Evolutionary conservation across 805 yeast species (phyloP).

Genomic region (Metschnikowia santaceciliae): DNA sequence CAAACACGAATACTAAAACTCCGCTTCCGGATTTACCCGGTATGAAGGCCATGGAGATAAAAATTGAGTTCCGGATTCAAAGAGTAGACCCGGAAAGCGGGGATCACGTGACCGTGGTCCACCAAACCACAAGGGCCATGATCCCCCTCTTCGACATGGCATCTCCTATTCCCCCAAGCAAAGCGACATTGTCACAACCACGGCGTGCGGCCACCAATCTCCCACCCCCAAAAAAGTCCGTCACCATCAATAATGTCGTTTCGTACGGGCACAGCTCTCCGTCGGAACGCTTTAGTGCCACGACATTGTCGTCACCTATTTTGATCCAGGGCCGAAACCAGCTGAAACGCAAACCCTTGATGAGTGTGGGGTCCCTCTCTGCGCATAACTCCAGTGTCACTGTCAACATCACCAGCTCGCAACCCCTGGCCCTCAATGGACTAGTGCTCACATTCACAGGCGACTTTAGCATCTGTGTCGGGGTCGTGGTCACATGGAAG

Average conservation of each 20-base stretch:
- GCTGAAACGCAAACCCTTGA: slow-evolving; percentile 2
- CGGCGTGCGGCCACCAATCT: slow-evolving; percentile 1
- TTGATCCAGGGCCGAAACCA: slow-evolving; percentile 3
- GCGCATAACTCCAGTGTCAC: slow-evolving; percentile 29
- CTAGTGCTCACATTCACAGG: slow-evolving; percentile 47
- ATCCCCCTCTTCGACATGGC: slow-evolving; percentile 35
- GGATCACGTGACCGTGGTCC: slow-evolving; percentile 19
- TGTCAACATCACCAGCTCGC: slow-evolving; percentile 31
- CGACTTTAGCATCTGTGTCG: slow-evolving; percentile 54
- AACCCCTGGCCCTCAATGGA: slow-evolving; percentile 33
- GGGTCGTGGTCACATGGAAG: slow-evolving; percentile 58
- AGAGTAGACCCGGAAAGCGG: slow-evolving; percentile 7
- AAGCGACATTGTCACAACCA: slow-evolving; percentile 3
- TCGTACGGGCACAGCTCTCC: slow-evolving; percentile 4
- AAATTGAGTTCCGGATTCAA: slow-evolving; percentile 25
- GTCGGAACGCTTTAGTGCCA: neutral
- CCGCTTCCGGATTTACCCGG: slow-evolving; percentile 15
- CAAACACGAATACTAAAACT: neutral
- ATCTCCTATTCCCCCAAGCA: slow-evolving; percentile 33
- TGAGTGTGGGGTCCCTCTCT: slow-evolving; percentile 6
- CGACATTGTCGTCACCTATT: slow-evolving; percentile 8
- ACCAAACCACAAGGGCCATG: slow-evolving; percentile 35
- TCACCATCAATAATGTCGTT: slow-evolving; percentile 21
- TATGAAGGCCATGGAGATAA: slow-evolving; percentile 27
- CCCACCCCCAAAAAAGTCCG: slow-evolving; percentile 16